Evolutionary conservation across 2,329 filamentous ascomycete species (phyloP).

Genomic region (Clonostachys rhizophaga): DNA sequence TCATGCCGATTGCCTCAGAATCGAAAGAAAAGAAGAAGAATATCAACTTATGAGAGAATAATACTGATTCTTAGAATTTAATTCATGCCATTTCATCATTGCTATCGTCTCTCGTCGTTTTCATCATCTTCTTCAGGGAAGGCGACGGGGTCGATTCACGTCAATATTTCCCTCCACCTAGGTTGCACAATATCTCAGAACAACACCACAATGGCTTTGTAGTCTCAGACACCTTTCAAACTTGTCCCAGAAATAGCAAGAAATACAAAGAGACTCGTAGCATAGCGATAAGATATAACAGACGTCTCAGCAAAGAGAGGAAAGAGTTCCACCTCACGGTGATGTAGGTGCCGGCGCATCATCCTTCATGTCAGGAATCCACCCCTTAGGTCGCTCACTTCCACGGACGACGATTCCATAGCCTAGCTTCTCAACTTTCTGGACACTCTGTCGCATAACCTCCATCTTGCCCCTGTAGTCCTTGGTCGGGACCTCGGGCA

Average conservation of each 20-base stretch:
- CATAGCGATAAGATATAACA: neutral
- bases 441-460: slow-evolving; percentile 82
- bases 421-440: slow-evolving; percentile 87
- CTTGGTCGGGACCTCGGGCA: slow-evolving; percentile 55
- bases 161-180: no score
- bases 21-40: no score
- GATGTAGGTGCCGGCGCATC: slow-evolving; percentile 21
- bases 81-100: no score
- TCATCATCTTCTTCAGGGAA: neutral
- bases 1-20: no score
- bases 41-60: no score
- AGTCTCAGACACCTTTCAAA: neutral
- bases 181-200: no score
- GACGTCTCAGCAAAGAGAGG: neutral
- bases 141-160: neutral
- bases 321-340: slow-evolving; percentile 8
- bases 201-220: neutral
- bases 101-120: no score
- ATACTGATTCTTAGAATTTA: no score
- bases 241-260: neutral
- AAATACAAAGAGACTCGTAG: neutral
- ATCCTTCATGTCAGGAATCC: slow-evolving; percentile 72
- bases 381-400: slow-evolving; percentile 83
- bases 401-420: slow-evolving; percentile 87
- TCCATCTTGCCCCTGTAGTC: slow-evolving; percentile 74